A percentile compares a stretch with the other conserved stretches of the same genome.
Evolutionary conservation across 257 asterid genomes (phyloP).

Genomic region (Fraxinus pennsylvanica): DNA sequence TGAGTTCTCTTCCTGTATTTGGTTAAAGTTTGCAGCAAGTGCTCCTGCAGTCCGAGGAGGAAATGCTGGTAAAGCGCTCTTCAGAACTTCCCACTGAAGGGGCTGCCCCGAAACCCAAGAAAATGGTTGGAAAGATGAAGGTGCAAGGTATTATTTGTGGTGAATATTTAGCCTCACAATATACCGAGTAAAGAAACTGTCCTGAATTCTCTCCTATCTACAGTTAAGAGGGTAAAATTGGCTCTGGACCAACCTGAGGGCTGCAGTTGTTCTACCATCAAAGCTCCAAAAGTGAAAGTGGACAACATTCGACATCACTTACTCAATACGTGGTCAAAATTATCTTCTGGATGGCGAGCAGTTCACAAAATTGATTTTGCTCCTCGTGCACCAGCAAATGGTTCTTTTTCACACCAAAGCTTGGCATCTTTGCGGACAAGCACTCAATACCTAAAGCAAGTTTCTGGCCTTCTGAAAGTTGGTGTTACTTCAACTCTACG

Average conservation of each 20-base stretch:
- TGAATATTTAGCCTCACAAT: not conserved
- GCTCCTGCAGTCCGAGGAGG: constrained; percentile 54
- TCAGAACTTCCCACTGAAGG: constrained; percentile 47
- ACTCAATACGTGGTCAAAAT: constrained; percentile 30
- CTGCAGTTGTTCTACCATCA: constrained; percentile 43
- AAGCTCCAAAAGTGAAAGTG: constrained; percentile 45
- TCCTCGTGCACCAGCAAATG: constrained; percentile 41
- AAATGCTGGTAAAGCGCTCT: constrained; percentile 45
- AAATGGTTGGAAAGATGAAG: constrained; percentile 59
- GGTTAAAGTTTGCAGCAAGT: constrained; percentile 50
- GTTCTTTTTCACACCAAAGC: constrained; percentile 55
- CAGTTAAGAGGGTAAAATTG: constrained; percentile 54
- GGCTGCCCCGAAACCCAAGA: constrained; percentile 47
- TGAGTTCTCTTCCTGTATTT: constrained; percentile 7
- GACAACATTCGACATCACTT: constrained; percentile 37
- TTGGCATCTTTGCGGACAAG: constrained; percentile 52
- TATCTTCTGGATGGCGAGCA: constrained; percentile 50
- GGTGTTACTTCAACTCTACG: constrained; percentile 49
- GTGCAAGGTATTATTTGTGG: constrained; percentile 42
- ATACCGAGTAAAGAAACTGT: not conserved
- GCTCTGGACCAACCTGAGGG: constrained; percentile 49
- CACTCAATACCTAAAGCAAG: constrained; percentile 51
- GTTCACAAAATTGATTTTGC: constrained; percentile 41
- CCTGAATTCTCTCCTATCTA: constrained; percentile 20
- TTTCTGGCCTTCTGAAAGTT: constrained; percentile 55